Base-by-base conservation (phyloP, 2,329 filamentous ascomycete species). In the Aureobasidium mangrovei region DNA sequence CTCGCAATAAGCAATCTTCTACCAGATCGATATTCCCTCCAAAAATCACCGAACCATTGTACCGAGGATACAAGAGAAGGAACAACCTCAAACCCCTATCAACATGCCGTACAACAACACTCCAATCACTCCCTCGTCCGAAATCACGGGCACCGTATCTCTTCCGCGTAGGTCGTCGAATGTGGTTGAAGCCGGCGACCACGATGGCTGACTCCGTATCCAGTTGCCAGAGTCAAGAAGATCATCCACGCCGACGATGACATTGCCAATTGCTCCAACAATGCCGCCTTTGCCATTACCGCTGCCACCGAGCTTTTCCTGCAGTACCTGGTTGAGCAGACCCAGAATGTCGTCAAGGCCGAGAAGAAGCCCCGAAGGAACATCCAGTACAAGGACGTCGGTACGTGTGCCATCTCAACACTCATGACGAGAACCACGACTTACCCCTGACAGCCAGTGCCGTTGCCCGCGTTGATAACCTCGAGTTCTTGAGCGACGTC, bases 241-340 rank as follows among this genome's bases (percentile, higher is more conserved):
- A 95, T 98, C 67, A 88, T 98, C 57, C 80, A 83, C 46, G 80
- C 89, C 56, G 93, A 98, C 70, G 83, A 88, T 41, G 91, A 96
- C 59, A 86, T 95, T 58, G 77, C 76, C 59, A 81, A 87, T 67
- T 95, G 89, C 70, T 95, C 91, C 44, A 95, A 91, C 70, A 95
- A 95, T 65, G 91, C 91, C 53, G 87, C 91, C 24, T 97, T 97
- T 69, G 84, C 91, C 55, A 94, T 97, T 64, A 91, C 91, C 1
- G 79, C 95, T 57, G 93, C 93, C 26, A 91, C 93, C 3, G 93
- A 98, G 72, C 84, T 95, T 79, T 97, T 98, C 73, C 85, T 98
- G 61, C 89, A 95, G 69, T 86, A 97, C 69, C 80, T 98, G 28
- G 84, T 91, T 24, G 80, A 86, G 59, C 87, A 94, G 68, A 85